phyloP scores from a whole-genome alignment of 2,329 filamentous ascomycete species.

The Ophiostoma perfectum region DNA sequence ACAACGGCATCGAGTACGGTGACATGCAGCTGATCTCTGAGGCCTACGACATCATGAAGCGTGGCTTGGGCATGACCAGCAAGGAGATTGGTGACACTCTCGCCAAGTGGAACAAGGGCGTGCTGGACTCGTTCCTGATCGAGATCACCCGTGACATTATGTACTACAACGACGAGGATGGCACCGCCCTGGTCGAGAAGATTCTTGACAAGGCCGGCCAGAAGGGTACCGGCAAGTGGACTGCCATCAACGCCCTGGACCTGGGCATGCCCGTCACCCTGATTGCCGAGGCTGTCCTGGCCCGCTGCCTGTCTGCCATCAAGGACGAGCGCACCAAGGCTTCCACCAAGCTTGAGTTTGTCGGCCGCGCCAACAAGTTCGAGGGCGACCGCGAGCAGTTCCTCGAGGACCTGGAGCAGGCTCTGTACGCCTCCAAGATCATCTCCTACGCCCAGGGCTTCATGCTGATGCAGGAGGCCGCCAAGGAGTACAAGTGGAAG shows the following conservation, averaged over 20 bases:
- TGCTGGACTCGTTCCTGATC: constrained; percentile 97
- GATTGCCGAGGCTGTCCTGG: constrained; percentile 94
- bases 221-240: constrained; percentile 99
- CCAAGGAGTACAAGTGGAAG: constrained; percentile 95
- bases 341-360: constrained; percentile 65
- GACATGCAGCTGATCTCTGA: constrained; percentile 99
- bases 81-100: constrained; percentile 97
- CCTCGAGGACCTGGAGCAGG: constrained; percentile 96
- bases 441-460: constrained; percentile 99
- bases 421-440: constrained; percentile 98
- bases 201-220: constrained; percentile 97
- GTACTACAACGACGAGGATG: constrained; percentile 96
- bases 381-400: constrained; percentile 87
- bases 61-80: constrained; percentile 78
- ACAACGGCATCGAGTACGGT: constrained; percentile 99
- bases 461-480: constrained; percentile 99
- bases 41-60: constrained; percentile 99
- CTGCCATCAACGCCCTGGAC: constrained; percentile 96
- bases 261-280: constrained; percentile 97
- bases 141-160: constrained; percentile 99
- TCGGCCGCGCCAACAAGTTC: constrained; percentile 73
- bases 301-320: constrained; percentile 87
- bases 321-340: constrained; percentile 89
- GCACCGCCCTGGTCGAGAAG: constrained; percentile 89
- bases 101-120: constrained; percentile 95